Evolutionary conservation across 1,284 basidiomycete species (phyloP), one percentile per base, ranked within the genome.

Genomic region (Stygiomarasmius scandens): DNA sequence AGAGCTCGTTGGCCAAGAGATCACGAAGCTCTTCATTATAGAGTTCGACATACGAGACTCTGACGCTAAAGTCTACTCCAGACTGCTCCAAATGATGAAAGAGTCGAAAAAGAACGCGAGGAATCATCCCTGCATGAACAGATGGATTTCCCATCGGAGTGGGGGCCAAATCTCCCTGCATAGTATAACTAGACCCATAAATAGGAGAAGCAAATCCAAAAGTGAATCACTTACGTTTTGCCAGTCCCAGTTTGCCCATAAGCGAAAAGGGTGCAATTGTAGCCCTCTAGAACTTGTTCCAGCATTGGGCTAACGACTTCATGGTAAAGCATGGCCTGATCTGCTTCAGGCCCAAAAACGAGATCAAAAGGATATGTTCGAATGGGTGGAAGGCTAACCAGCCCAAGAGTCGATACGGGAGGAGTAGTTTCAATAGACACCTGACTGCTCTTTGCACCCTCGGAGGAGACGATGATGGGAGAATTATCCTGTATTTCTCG

Each of bases 1-100:
- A 71, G 63, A 92, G 76, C 22, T 96, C 90, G 61, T 79, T 78
- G 2, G 91, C 85, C 32, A 97, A 85, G 29, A 98, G 82, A 70
- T 98, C 96, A 27, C 96, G 90, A n/a, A 99, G 84, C 71, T 99
- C 96, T 75, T 99, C 97, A 69, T 99, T 99, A 76, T 99, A 99
- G n/a, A 99, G 82, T 70, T 99, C 97, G 55, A 99, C 84, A 70
- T 90, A 98, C 0, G 94, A 96, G 55, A 97, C 87, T 67, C 94
- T 95, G 69, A 99, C 95, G 63, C 92, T 91, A 70, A 90, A 99
- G 68, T 99, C 97, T 25, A 85, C 73, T 11, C 82, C 78, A 0
- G 84, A 84, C 6, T 82, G 78, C 66, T 97, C 94, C 8, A 99
- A 86, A 51, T 92, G 84, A 59, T 93, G 87, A 69, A 99, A 99